These are phyloP conservation scores for Annulohypoxylon truncatum DNA, from an alignment of 2,329 filamentous ascomycete species.

Conservation along the genomic window DNA sequence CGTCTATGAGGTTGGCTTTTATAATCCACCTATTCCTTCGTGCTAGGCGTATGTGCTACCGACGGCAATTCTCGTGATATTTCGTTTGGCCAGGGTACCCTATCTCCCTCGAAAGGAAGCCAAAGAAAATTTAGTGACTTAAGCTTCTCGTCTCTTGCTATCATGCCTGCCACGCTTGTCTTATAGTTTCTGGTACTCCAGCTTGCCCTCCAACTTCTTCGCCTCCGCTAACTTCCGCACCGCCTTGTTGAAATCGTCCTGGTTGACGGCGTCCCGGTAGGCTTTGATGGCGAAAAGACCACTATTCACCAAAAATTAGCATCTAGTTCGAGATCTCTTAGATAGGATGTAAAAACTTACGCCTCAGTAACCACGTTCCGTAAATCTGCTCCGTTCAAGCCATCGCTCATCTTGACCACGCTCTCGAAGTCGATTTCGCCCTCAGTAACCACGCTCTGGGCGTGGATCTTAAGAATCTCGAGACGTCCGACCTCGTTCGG, in stretches of 20 bases:
- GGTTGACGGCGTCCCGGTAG: slow-evolving; percentile 93
- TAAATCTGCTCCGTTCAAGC: slow-evolving; percentile 96
- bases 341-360: slow-evolving; percentile 66
- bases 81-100: neutral
- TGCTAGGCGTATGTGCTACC: neutral
- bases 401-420: slow-evolving; percentile 99
- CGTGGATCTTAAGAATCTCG: slow-evolving; percentile 98
- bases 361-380: slow-evolving; percentile 98
- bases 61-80: slow-evolving; percentile 17
- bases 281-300: slow-evolving; percentile 98
- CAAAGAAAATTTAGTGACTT: neutral
- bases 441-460: slow-evolving; percentile 84
- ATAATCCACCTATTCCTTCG: neutral
- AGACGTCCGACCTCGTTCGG: slow-evolving; percentile 96
- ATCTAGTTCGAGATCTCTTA: slow-evolving; percentile 10
- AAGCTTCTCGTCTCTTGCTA: neutral
- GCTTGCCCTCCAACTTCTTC: slow-evolving; percentile 98
- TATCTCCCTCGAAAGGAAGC: neutral
- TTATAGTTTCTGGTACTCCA: slow-evolving; percentile 96
- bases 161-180: neutral
- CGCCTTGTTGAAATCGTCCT: slow-evolving; percentile 99
- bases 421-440: slow-evolving; percentile 99
- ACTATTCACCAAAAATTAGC: slow-evolving; percentile 58
- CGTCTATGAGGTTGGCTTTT: neutral
- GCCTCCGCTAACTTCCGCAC: slow-evolving; percentile 96